These are phyloP conservation scores for Hansfordia pulvinata DNA, from an alignment of 2,329 filamentous ascomycete genomes.

Conservation along the genomic window DNA sequence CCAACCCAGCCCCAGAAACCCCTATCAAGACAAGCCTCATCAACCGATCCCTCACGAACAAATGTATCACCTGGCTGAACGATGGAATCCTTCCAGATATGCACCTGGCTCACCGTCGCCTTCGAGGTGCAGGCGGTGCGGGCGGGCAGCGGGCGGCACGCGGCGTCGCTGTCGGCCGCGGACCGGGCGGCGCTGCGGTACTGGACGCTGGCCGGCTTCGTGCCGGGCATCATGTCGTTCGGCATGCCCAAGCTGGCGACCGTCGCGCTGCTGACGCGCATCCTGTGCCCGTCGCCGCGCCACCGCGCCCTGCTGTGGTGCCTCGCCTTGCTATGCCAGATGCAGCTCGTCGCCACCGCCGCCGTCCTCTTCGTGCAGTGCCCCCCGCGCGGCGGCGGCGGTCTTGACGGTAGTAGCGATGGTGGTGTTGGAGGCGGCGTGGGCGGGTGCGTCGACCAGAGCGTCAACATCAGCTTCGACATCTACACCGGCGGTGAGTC, in stretches of 20 bases:
- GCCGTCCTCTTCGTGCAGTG: slow-evolving; percentile 28
- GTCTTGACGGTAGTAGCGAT: no score
- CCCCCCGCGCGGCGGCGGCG: no score
- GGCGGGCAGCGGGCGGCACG: slow-evolving; percentile 25
- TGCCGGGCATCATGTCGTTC: slow-evolving; percentile 23
- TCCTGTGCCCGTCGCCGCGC: slow-evolving; percentile 20
- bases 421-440: no score
- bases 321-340: slow-evolving; percentile 15
- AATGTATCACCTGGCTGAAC: not conserved
- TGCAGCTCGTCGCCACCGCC: slow-evolving; percentile 19
- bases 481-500: slow-evolving; percentile 24
- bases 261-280: slow-evolving; percentile 20
- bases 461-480: slow-evolving; percentile 22
- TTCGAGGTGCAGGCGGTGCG: slow-evolving; percentile 19
- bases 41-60: slow-evolving; percentile 2
- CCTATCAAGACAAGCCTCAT: slow-evolving; percentile 10
- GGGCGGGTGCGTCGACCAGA: slow-evolving; percentile 21
- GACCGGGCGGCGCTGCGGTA: slow-evolving; percentile 17
- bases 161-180: slow-evolving; percentile 13
- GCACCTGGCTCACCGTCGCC: slow-evolving; percentile 18
- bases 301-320: slow-evolving; percentile 22
- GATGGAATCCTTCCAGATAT: slow-evolving; percentile 10
- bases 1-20: no score
- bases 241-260: slow-evolving; percentile 26
- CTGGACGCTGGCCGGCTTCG: slow-evolving; percentile 22